Evolutionary conservation across 2,329 filamentous ascomycete species (phyloP), one percentile per base, ranked within the genome.

Genomic region (Saccharata proteae): DNA sequence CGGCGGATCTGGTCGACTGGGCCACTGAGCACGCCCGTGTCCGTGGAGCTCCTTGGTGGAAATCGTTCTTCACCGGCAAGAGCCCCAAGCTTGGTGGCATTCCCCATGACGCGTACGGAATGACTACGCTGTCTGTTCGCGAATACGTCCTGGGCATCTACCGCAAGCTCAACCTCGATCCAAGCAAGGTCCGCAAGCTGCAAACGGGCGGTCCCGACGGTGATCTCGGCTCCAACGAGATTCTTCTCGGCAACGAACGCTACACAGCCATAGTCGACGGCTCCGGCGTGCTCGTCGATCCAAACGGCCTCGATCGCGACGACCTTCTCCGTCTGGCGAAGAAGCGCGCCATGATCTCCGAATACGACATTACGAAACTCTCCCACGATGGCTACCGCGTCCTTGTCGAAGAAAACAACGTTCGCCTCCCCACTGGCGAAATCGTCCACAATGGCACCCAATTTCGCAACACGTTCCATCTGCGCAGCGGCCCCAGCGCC

Each of bases 61-160:
- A 98, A 69, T 98, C 90, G 0, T 98, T 98, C 73, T 98, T 98
- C 69, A 98, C 90, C 2, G 90, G 90, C 50, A 98, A 98, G 70
- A 93, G 84, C 45, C 90, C 85, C 32, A 90, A 81, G 59, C 71
- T 98, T 10, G 90, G 90, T 40, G 90, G 90, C 52, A 98, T 98
- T 44, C 90, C 90, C 21, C 90, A 98, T 58, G 90, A 98, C 55
- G 62, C 68, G 23, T 98, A 98, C 51, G 90, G 90, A 47, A 98
- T 98, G 90, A 98, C 90, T 1, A 96, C 90, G 0, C 62, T 96
- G 35, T 94, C 86, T 5, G 88, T 98, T 29, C 84, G 90, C 26
- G 84, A 98, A 59, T 98, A 92, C 47, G 82, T 98, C 43, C 75
- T 85, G 49, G 90, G 90, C 27, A 93, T 98, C 58, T 96, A 98